Conservation (phyloP, 2,329 filamentous ascomycete genomes). For the Arthroderma sp. region DNA sequence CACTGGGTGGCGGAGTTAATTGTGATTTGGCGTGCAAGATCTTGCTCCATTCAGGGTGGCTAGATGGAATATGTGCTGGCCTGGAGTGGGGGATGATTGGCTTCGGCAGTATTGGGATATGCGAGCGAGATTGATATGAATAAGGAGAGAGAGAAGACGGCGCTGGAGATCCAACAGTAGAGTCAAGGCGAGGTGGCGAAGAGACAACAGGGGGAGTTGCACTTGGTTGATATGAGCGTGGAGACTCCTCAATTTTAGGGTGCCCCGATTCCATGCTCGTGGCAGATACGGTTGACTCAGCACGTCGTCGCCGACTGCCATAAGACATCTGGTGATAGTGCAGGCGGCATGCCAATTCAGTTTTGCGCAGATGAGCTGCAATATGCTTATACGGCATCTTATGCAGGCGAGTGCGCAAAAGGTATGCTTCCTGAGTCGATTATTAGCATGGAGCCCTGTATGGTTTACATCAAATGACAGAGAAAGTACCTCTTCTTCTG, state of each 20-base stretch:
- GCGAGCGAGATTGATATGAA: slow-evolving; percentile 3
- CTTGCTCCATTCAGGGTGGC: slow-evolving; percentile 1
- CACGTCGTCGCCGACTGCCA: slow-evolving; percentile 64
- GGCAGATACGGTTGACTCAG: slow-evolving; percentile 54
- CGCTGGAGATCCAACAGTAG: slow-evolving; percentile 1
- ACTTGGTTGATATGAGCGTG: no score
- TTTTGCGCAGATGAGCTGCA: slow-evolving; percentile 72
- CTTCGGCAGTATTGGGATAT: slow-evolving; percentile 7
- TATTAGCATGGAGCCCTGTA: not conserved
- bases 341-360: slow-evolving; percentile 71
- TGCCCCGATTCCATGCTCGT: slow-evolving; percentile 29
- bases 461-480: not conserved
- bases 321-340: slow-evolving; percentile 80
- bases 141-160: slow-evolving; percentile 1
- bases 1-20: not conserved
- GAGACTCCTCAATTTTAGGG: slow-evolving; percentile 2
- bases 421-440: slow-evolving; percentile 56
- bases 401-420: slow-evolving; percentile 68
- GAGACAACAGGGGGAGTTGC: no score
- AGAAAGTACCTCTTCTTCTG: slow-evolving; percentile 59
- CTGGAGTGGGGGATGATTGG: not conserved
- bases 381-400: slow-evolving; percentile 91
- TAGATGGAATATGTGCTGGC: slow-evolving; percentile 2
- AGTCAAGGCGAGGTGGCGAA: no score
- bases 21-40: slow-evolving; percentile 2